These are phyloP conservation scores for Senna tora DNA, from an alignment of 306 rosid genomes.

Conservation along the genomic window DNA sequence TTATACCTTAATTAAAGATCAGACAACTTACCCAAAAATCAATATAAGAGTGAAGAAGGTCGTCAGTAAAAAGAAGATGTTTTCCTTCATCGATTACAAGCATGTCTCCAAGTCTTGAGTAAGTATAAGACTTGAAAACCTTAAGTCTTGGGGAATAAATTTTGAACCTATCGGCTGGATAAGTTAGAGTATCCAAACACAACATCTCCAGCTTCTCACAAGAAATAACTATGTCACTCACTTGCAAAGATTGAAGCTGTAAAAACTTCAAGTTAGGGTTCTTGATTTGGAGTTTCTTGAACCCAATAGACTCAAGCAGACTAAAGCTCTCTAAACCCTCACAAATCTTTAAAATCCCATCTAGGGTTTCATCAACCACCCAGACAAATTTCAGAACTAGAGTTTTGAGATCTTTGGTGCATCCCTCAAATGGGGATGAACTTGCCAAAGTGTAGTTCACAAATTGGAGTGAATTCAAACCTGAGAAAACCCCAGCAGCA, in stretches of 20 bases:
- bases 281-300: not conserved
- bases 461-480: slow-evolving; percentile 8
- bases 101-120: not conserved
- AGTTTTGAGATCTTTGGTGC: not conserved
- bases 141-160: slow-evolving; percentile 12
- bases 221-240: not conserved
- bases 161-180: not conserved
- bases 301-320: slow-evolving; percentile 1
- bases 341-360: slow-evolving; percentile 19
- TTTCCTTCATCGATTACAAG: not conserved
- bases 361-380: not conserved
- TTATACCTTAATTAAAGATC: too few species aligned
- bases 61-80: not conserved
- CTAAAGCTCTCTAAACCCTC: slow-evolving; percentile 1
- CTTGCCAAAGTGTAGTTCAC: not conserved
- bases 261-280: slow-evolving; percentile 14
- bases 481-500: not conserved
- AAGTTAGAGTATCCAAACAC: slow-evolving; percentile 12
- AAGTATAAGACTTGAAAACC: not conserved
- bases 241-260: not conserved
- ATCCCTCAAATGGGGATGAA: not conserved
- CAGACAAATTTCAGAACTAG: not conserved
- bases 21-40: slow-evolving; percentile 8
- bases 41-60: not conserved
- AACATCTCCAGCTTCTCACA: not conserved